A percentile compares a stretch with the other conserved stretches of the same genome.
phyloP scores from a whole-genome alignment of 2,329 filamentous ascomycete genomes.

The Setomelanomma holmii region DNA sequence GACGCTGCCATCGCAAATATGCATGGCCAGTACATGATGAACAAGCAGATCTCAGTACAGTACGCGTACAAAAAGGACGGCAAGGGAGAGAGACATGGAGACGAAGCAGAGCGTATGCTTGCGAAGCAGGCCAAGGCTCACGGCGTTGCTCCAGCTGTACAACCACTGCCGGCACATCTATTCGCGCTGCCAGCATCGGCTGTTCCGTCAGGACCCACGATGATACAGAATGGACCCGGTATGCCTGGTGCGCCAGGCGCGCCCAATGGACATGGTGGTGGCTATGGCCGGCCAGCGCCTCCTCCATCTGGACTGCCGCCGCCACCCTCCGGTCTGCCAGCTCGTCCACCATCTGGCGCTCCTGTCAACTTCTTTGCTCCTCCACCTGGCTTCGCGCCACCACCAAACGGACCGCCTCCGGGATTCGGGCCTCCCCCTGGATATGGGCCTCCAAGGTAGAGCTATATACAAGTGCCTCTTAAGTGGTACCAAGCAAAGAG shows the following conservation, averaged over 20 bases:
- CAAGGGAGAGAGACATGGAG: conserved; percentile 94
- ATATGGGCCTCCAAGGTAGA: conserved; percentile 8
- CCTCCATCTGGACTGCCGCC: conserved; percentile 57
- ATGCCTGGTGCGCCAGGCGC: conserved; percentile 38
- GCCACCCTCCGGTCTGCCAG: conserved; percentile 67
- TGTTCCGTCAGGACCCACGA: conserved; percentile 42
- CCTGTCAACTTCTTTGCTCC: conserved; percentile 47
- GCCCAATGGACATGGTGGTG: conserved; percentile 12
- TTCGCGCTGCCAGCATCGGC: conserved; percentile 54
- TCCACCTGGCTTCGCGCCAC: conserved; percentile 29
- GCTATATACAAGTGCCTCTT: too few relatives aligned
- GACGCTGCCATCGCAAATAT: conserved; percentile 91
- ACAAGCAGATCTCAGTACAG: conserved; percentile 94
- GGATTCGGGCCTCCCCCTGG: conserved; percentile 9
- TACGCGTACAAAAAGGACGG: conserved; percentile 99
- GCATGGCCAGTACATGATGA: conserved; percentile 95
- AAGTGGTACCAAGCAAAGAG: too few relatives aligned
- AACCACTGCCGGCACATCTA: conserved; percentile 77
- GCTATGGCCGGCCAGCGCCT: conserved; percentile 36
- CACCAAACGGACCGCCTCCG: conserved; percentile 20
- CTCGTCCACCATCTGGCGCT: conserved; percentile 74
- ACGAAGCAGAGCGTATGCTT: conserved; percentile 89
- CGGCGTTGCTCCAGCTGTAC: conserved; percentile 83
- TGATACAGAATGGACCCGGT: conserved; percentile 46
- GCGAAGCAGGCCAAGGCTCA: conserved; percentile 93